A percentile compares a stretch with the other conserved stretches of the same genome.
These are phyloP conservation scores for Claviceps monticola DNA, from an alignment of 2,329 filamentous ascomycete species.

Conservation along the genomic window DNA sequence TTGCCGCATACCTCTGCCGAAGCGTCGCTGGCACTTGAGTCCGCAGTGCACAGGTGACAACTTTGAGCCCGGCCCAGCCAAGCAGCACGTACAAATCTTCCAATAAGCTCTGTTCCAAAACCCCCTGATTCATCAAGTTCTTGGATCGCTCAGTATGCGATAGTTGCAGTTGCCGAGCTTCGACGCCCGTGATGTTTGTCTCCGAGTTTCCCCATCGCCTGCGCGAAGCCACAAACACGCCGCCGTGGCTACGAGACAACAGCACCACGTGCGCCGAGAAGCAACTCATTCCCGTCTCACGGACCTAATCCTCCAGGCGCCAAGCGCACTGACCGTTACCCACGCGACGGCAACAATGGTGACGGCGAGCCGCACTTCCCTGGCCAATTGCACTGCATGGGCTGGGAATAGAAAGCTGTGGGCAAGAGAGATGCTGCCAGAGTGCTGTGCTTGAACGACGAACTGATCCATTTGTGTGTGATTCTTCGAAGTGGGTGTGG, in stretches of 20 bases:
- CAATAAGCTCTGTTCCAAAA: no score
- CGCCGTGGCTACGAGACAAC: neutral
- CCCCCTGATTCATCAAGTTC: no score
- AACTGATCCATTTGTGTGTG: conserved; percentile 10
- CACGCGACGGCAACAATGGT: conserved; percentile 10
- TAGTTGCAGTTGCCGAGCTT: no score
- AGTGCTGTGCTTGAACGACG: conserved; percentile 10
- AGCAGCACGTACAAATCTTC: no score
- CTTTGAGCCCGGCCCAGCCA: no score
- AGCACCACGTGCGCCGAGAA: neutral
- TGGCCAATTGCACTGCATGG: conserved; percentile 7
- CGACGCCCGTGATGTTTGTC: no score
- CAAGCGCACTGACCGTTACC: conserved; percentile 9
- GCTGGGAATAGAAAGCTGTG: conserved; percentile 9
- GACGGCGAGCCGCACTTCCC: conserved; percentile 10
- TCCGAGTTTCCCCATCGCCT: no score
- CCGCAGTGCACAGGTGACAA: no score
- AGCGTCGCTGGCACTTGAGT: no score
- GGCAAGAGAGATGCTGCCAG: conserved; percentile 8
- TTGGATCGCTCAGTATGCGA: no score
- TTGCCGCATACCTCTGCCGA: no score
- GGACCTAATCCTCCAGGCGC: neutral
- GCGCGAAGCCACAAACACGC: no score
- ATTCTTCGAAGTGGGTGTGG: neutral
- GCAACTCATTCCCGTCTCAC: neutral